Percentiles rank a stretch among this genome's conserved stretches.
Evolutionary conservation across 164 flowering plant genomes (phyloP).

Genomic region (Echeveria elegans): DNA sequence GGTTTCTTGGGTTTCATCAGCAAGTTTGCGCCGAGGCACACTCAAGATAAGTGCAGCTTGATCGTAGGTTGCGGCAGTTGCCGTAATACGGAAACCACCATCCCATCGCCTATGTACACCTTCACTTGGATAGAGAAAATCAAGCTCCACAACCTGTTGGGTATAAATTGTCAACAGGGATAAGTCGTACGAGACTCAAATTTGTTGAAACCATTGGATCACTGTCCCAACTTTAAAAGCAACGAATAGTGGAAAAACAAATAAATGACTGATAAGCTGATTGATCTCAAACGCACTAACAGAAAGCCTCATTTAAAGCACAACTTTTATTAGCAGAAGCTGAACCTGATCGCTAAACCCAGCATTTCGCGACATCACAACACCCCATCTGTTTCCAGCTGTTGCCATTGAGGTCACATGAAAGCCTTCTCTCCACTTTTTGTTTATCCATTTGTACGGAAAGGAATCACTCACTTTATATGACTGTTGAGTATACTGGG

Average conservation of each 20-base stretch:
- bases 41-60: slow-evolving; percentile 83
- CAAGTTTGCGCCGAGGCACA: slow-evolving; percentile 66
- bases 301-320: neutral
- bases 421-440: slow-evolving; percentile 88
- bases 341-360: slow-evolving; percentile 79
- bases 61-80: slow-evolving; percentile 78
- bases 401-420: slow-evolving; percentile 92
- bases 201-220: too few species aligned
- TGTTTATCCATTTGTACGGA: slow-evolving; percentile 88
- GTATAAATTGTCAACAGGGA: neutral
- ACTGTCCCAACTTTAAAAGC: too few species aligned
- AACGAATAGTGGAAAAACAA: too few species aligned
- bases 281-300: too few species aligned
- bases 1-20: slow-evolving; percentile 28
- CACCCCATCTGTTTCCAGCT: slow-evolving; percentile 87
- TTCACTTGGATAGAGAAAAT: slow-evolving; percentile 88
- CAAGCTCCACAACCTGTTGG: slow-evolving; percentile 80
- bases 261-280: too few species aligned
- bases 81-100: slow-evolving; percentile 63
- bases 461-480: slow-evolving; percentile 88
- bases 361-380: slow-evolving; percentile 91
- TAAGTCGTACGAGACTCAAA: too few species aligned
- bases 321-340: neutral
- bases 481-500: slow-evolving; percentile 77
- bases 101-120: slow-evolving; percentile 88